Evolutionary conservation across 2,329 filamentous ascomycete genomes (phyloP).

Genomic region (Aspergillus neoniger): DNA sequence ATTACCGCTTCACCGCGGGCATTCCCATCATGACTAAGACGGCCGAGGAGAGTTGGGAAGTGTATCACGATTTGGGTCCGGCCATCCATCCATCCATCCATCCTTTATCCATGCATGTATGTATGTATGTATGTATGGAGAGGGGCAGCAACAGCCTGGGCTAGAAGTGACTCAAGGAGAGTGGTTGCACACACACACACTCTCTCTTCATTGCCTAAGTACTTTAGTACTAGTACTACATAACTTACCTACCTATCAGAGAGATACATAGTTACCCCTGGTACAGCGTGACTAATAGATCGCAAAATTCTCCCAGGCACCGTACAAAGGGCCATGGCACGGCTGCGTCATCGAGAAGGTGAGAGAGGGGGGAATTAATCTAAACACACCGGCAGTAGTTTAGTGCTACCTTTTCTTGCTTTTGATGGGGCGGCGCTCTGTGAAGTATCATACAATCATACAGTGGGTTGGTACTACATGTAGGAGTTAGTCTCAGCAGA

Average conservation of each 20-base stretch:
- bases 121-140: neutral
- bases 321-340: neutral
- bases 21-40: constrained; percentile 10
- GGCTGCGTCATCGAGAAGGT: neutral
- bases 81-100: neutral
- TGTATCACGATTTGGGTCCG: neutral
- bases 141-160: neutral
- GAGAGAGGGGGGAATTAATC: neutral
- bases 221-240: too few species aligned
- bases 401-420: neutral
- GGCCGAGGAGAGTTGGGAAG: neutral
- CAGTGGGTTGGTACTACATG: too few species aligned
- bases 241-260: too few species aligned
- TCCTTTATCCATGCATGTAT: neutral
- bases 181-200: too few species aligned
- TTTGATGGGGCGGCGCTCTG: neutral
- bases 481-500: too few species aligned
- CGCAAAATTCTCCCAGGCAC: neutral
- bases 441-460: neutral
- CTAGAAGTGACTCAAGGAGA: neutral
- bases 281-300: neutral
- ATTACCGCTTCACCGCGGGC: neutral
- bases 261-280: neutral
- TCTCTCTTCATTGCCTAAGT: too few species aligned
- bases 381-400: neutral